These are phyloP conservation scores for Candida sojae DNA, from an alignment of 1,139 yeast genomes.

Conservation along the genomic window DNA sequence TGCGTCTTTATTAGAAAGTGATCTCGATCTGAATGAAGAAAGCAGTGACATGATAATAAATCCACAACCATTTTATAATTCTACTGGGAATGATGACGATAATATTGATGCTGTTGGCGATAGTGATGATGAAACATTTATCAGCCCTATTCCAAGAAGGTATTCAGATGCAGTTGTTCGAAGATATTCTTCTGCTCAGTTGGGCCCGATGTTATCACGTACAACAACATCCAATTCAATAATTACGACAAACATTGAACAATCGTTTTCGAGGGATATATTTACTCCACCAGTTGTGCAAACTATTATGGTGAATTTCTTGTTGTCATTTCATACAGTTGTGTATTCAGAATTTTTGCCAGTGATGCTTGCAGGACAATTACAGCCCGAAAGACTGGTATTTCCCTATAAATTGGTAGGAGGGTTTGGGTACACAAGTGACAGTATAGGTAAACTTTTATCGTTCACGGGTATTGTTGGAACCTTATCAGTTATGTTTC, in stretches of 20 bases:
- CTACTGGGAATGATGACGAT: neutral
- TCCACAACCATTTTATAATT: constrained; percentile 6
- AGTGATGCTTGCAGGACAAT: constrained; percentile 54
- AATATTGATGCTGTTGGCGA: constrained; percentile 5
- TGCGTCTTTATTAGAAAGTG: neutral
- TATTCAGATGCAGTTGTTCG: constrained; percentile 41
- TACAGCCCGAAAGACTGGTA: constrained; percentile 30
- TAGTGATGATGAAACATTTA: constrained; percentile 18
- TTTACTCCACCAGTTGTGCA: constrained; percentile 41
- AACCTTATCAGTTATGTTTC: constrained; percentile 48
- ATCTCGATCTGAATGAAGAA: constrained; percentile 1
- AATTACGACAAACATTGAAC: constrained; percentile 12
- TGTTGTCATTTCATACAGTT: constrained; percentile 52
- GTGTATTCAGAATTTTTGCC: constrained; percentile 62
- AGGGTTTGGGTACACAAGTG: constrained; percentile 37
- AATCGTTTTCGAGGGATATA: constrained; percentile 16
- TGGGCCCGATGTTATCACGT: constrained; percentile 15
- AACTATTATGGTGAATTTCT: constrained; percentile 42
- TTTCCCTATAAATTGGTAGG: constrained; percentile 32
- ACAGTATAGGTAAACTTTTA: constrained; percentile 54
- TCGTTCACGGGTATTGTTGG: constrained; percentile 61
- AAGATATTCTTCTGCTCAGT: constrained; percentile 36
- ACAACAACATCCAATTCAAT: constrained; percentile 13
- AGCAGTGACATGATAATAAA: neutral
- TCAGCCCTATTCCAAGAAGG: constrained; percentile 34